phyloP scores from a whole-genome alignment of 2,329 filamentous ascomycete genomes.

The Epichloe hybrida region DNA sequence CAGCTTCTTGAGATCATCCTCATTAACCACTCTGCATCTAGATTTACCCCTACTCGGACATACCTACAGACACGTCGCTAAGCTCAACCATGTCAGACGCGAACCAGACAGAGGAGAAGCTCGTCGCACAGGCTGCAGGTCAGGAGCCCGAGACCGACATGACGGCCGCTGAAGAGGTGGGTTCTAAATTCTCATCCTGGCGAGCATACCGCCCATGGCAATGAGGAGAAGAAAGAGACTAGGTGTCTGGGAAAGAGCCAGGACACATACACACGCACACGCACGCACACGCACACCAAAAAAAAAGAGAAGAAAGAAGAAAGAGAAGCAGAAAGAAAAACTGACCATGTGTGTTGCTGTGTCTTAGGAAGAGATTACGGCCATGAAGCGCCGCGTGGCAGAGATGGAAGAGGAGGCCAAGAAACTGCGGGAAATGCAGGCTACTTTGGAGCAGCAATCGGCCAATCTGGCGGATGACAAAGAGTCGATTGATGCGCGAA shows the following conservation, averaged over 20 bases:
- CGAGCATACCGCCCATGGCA: background rate
- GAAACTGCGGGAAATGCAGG: conserved; percentile 79
- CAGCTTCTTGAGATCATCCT: background rate
- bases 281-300: too few species aligned
- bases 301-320: background rate
- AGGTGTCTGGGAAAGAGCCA: background rate
- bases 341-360: conserved; percentile 16
- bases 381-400: conserved; percentile 75
- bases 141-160: conserved; percentile 6
- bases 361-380: conserved; percentile 61
- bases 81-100: conserved; percentile 3
- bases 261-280: background rate
- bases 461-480: conserved; percentile 81
- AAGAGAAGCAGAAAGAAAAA: conserved; percentile 7
- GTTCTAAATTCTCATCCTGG: conserved; percentile 1
- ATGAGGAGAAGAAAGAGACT: background rate
- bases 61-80: background rate
- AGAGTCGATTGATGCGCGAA: conserved; percentile 87
- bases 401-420: conserved; percentile 87
- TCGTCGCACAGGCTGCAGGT: conserved; percentile 2
- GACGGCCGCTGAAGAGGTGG: conserved; percentile 9
- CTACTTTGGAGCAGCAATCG: conserved; percentile 69
- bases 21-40: background rate
- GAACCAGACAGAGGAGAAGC: conserved; percentile 5
- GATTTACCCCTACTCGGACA: background rate